Evolutionary conservation across 768 basidiomycete species (phyloP).

Genomic region (Phanerochaete sordida): DNA sequence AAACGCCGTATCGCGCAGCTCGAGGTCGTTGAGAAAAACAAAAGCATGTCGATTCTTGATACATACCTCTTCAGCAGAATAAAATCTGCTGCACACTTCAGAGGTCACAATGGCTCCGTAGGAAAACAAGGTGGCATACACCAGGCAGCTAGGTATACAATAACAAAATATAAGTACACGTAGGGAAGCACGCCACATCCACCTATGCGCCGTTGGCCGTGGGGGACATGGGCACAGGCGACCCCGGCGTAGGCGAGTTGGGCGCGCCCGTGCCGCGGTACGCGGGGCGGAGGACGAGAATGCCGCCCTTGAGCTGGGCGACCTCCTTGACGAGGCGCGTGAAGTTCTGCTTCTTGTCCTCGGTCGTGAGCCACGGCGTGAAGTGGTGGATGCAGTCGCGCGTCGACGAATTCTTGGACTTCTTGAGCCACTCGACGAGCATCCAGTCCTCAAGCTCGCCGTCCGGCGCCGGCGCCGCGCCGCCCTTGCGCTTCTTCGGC

Average conservation of each 20-base stretch:
- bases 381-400: constrained; percentile 80
- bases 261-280: constrained; percentile 16
- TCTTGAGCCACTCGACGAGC: constrained; percentile 75
- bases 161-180: neutral
- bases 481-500: constrained; percentile 53
- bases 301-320: constrained; percentile 65
- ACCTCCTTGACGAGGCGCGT: constrained; percentile 80
- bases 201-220: neutral
- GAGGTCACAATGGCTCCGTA: too few relatives aligned
- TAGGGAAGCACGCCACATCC: neutral
- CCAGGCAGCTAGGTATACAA: neutral
- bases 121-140: neutral
- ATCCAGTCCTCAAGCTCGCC: constrained; percentile 59
- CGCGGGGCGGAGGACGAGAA: constrained; percentile 47
- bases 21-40: too few relatives aligned
- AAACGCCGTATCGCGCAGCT: too few relatives aligned
- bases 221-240: neutral
- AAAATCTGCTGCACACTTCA: too few relatives aligned
- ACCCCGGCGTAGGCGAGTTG: constrained; percentile 2
- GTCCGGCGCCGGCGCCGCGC: constrained; percentile 19
- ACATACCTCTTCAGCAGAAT: too few relatives aligned
- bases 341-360: constrained; percentile 67
- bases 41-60: too few relatives aligned
- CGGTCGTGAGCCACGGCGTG: constrained; percentile 67
- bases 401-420: constrained; percentile 66